Evolutionary conservation across 768 basidiomycete species (phyloP).

Genomic region (Suillus discolor): DNA sequence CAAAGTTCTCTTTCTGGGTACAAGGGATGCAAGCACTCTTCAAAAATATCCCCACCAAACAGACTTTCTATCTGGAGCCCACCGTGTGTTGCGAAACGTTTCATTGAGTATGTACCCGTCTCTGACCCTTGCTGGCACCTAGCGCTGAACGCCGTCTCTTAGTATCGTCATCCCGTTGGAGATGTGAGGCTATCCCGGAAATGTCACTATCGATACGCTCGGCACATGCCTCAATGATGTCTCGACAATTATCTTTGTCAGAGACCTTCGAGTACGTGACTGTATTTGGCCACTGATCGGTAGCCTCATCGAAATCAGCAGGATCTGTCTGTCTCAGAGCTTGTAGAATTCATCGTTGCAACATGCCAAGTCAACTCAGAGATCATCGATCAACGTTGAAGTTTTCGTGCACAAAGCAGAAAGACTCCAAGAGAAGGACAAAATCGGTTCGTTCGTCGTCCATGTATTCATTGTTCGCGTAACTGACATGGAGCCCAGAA

Average conservation of each 20-base stretch:
- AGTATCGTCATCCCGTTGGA: constrained; percentile 93
- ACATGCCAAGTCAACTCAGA: constrained; percentile 75
- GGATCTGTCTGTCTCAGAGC: constrained; percentile 69
- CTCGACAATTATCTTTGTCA: constrained; percentile 86
- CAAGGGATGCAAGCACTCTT: constrained; percentile 78
- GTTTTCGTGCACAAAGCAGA: constrained; percentile 97
- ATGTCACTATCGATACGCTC: constrained; percentile 75
- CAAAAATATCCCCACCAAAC: constrained; percentile 76
- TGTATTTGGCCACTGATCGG: constrained; percentile 12
- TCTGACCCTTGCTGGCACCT: not conserved
- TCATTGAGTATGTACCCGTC: constrained; percentile 69
- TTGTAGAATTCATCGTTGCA: constrained; percentile 74
- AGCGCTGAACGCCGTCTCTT: not conserved
- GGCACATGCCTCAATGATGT: constrained; percentile 77
- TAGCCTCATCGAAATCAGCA: constrained; percentile 28
- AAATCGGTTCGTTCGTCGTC: constrained; percentile 60
- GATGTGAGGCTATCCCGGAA: constrained; percentile 94
- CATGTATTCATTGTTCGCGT: not conserved
- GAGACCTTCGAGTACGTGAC: constrained; percentile 83
- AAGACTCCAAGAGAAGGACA: constrained; percentile 55
- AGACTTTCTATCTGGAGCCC: constrained; percentile 88
- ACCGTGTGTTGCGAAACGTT: constrained; percentile 74
- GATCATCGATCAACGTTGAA: constrained; percentile 63
- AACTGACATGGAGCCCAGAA: constrained; percentile 47
- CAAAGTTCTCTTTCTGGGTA: constrained; percentile 74